A percentile compares a stretch with the other conserved stretches of the same genome.
Evolutionary conservation across 2,329 filamentous ascomycete genomes (phyloP).

Genomic region (Aspergillus neoniger): DNA sequence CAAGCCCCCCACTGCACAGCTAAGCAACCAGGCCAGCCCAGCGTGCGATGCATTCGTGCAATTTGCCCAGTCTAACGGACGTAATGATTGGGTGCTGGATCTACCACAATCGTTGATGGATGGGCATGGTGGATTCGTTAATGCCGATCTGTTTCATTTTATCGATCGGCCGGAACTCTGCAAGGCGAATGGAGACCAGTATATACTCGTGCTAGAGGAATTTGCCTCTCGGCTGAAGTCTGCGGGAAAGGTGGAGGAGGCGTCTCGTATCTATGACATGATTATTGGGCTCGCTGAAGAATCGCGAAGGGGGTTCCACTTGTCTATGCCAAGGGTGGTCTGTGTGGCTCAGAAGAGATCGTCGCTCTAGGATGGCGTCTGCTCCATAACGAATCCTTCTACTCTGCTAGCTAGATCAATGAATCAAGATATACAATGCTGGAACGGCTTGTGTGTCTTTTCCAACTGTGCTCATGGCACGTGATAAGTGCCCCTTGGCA

Average conservation of each 20-base stretch:
- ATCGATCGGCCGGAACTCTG: background rate
- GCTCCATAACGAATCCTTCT: no score
- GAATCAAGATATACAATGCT: no score
- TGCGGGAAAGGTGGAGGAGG: background rate
- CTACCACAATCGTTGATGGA: background rate
- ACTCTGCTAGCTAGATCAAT: no score
- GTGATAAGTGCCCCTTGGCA: no score
- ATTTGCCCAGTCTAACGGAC: background rate
- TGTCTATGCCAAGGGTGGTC: conserved; percentile 4
- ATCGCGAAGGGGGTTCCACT: background rate
- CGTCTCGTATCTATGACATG: background rate
- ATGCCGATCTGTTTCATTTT: background rate
- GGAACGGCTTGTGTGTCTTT: no score
- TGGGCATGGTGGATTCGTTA: background rate
- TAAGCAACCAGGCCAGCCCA: background rate
- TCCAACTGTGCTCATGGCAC: no score
- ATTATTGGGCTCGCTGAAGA: background rate
- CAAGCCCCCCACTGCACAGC: background rate
- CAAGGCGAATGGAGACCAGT: conserved; percentile 4
- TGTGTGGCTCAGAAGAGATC: background rate
- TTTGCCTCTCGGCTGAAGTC: background rate
- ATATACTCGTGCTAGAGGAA: conserved; percentile 5
- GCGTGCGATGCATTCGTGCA: background rate
- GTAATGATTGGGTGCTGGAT: conserved; percentile 3
- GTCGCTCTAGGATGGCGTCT: no score